Percentiles rank a stretch among this genome's conserved stretches.
These are phyloP conservation scores for Aurinia saxatilis DNA, from an alignment of 345 rosid species.

Conservation along the genomic window DNA sequence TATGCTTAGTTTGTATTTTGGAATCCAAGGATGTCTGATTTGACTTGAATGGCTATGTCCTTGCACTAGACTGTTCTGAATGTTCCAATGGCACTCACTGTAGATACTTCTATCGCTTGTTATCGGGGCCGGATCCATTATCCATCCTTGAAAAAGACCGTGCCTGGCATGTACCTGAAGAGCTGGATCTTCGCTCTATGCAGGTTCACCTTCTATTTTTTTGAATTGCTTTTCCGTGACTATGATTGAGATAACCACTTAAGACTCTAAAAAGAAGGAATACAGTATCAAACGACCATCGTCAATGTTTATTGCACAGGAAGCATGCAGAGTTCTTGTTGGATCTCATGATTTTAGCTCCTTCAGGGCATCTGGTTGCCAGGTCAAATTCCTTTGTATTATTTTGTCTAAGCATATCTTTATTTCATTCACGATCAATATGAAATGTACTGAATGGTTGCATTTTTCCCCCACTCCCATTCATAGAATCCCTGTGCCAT, in stretches of 20 bases:
- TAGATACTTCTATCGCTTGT: constrained; percentile 84
- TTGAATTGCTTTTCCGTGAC: constrained; percentile 1
- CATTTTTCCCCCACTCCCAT: neutral
- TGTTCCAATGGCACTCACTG: neutral
- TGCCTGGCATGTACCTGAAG: constrained; percentile 79
- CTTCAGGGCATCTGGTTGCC: constrained; percentile 91
- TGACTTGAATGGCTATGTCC: neutral
- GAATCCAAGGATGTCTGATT: neutral
- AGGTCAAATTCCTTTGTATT: constrained; percentile 37
- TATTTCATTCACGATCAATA: constrained; percentile 1
- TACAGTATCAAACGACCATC: neutral
- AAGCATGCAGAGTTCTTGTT: constrained; percentile 83
- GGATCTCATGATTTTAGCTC: constrained; percentile 94
- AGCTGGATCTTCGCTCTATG: constrained; percentile 64
- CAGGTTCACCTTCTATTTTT: constrained; percentile 44
- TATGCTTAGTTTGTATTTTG: neutral
- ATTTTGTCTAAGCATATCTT: neutral
- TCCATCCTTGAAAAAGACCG: constrained; percentile 70
- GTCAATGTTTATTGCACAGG: constrained; percentile 42
- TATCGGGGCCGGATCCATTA: constrained; percentile 66
- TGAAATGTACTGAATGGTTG: neutral
- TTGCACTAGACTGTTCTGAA: neutral
- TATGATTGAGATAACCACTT: neutral
- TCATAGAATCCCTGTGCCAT: neutral
- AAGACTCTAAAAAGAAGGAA: neutral